Evolutionary conservation across 108 stramenopile species (phyloP).

Genomic region (Nitzschia putrida): DNA sequence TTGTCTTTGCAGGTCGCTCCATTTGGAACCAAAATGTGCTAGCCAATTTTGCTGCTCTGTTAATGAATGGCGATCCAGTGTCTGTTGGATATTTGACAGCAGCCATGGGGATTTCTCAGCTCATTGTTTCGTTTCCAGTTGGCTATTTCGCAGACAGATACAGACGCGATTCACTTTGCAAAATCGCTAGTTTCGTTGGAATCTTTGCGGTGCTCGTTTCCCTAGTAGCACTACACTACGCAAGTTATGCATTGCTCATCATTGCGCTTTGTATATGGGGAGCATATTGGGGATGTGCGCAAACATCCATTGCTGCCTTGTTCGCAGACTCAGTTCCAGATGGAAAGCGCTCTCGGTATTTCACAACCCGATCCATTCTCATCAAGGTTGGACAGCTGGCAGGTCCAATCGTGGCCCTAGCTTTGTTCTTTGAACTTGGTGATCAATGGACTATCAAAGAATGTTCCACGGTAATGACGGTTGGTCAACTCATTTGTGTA

Average conservation of each 20-base stretch:
- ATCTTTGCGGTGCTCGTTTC: not conserved
- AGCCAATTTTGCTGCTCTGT: constrained; percentile 41
- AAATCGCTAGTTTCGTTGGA: constrained; percentile 37
- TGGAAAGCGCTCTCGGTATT: constrained; percentile 29
- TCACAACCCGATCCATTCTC: not conserved
- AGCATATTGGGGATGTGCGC: constrained; percentile 45
- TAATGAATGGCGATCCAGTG: constrained; percentile 33
- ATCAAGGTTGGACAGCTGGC: too few species aligned
- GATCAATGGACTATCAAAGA: too few species aligned
- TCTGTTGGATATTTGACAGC: constrained; percentile 54
- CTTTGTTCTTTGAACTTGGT: too few species aligned
- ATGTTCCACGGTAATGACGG: too few species aligned
- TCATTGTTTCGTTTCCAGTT: constrained; percentile 43
- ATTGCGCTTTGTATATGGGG: constrained; percentile 47
- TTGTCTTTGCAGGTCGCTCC: constrained; percentile 47
- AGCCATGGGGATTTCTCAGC: constrained; percentile 52
- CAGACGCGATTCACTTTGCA: constrained; percentile 44
- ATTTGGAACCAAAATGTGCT: constrained; percentile 60
- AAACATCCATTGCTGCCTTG: constrained; percentile 42
- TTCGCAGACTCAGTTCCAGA: constrained; percentile 52
- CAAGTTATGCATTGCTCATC: constrained; percentile 22
- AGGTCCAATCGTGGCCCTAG: too few species aligned
- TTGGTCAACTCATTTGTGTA: too few species aligned
- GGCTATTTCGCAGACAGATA: constrained; percentile 51
- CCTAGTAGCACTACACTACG: not conserved